Conservation (phyloP, 1,284 basidiomycete species). For the Volvariella surrecta region DNA sequence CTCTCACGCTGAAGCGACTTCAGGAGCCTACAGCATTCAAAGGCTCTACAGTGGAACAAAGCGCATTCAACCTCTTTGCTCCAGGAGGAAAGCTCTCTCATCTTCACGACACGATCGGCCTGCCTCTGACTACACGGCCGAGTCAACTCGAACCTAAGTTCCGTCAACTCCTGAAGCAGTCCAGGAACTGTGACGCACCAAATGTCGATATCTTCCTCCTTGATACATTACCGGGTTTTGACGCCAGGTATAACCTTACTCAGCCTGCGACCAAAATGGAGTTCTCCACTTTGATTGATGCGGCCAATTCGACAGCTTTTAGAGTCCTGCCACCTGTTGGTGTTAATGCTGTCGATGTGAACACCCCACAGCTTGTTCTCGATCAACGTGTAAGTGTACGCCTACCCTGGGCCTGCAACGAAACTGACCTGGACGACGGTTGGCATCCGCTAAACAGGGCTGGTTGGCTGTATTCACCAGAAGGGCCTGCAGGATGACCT, state of each 20-base stretch:
- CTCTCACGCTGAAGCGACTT: not conserved
- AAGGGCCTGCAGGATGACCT: constrained; percentile 15
- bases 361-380: constrained; percentile 17
- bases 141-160: too few relatives aligned
- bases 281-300: constrained; percentile 12
- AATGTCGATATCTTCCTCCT: too few relatives aligned
- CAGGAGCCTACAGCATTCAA: not conserved
- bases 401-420: not conserved
- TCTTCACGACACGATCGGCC: too few relatives aligned
- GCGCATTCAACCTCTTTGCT: not conserved
- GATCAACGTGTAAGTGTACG: constrained; percentile 13
- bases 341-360: constrained; percentile 15
- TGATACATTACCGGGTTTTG: too few relatives aligned
- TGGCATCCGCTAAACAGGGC: constrained; percentile 11
- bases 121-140: too few relatives aligned
- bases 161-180: too few relatives aligned
- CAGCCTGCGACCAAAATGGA: too few relatives aligned
- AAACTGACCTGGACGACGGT: not conserved
- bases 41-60: not conserved
- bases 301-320: constrained; percentile 15
- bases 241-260: too few relatives aligned
- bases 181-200: too few relatives aligned
- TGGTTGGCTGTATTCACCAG: constrained; percentile 20
- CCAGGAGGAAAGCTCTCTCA: too few relatives aligned
- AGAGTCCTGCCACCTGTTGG: constrained; percentile 16